These are phyloP conservation scores for Trichoderma guizhouense DNA, from an alignment of 2,329 filamentous ascomycete genomes.

Conservation along the genomic window DNA sequence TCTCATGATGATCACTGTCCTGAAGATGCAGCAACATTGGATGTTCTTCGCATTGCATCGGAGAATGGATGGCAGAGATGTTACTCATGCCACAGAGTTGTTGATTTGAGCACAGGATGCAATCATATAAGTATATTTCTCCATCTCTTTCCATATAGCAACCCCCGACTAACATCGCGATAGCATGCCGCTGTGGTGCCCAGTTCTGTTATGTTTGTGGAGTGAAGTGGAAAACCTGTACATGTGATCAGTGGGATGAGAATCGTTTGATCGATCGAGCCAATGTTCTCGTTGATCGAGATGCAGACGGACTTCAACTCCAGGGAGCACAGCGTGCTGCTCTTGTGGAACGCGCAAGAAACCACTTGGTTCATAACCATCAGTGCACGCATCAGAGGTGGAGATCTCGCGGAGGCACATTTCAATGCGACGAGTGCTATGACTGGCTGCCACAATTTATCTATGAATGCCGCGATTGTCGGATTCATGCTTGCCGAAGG, in stretches of 20 bases:
- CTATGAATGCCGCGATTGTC: background rate
- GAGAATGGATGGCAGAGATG: background rate
- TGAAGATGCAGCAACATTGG: constrained; percentile 33
- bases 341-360: background rate
- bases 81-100: background rate
- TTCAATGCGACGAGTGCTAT: background rate
- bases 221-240: background rate
- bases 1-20: constrained; percentile 47
- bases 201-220: background rate
- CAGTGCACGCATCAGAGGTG: background rate
- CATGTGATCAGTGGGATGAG: background rate
- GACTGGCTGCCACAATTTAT: rapidly evolving
- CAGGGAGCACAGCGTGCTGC: background rate
- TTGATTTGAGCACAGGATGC: background rate
- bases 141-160: background rate
- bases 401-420: background rate
- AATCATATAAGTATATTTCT: background rate
- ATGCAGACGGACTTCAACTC: background rate
- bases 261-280: background rate
- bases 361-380: background rate
- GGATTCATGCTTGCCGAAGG: background rate
- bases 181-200: background rate
- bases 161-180: background rate
- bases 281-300: background rate
- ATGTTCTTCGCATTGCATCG: background rate